Evolutionary conservation across 257 asterid species (phyloP), one percentile per base, ranked within the genome.

Genomic region (Penstemon newberryi): DNA sequence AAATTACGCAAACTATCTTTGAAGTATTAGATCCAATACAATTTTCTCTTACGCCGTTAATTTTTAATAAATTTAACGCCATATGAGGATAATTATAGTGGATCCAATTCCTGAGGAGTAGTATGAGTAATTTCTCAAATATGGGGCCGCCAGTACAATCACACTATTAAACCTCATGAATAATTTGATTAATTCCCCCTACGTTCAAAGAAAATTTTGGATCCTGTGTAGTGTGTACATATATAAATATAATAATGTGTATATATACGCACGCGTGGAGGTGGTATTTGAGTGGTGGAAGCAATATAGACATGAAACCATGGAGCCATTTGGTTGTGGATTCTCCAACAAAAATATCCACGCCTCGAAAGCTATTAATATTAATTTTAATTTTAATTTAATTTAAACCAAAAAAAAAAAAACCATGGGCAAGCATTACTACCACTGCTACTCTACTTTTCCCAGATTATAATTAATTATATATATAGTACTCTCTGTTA

Each of bases 291-390:
- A 75, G 83, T 71, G 77, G 78, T 67, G 73, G 78, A 79, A 64
- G 77, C 59, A 80, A 76, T 66, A 71, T 71, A 78, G 66, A 60
- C 69, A 75, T 59, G 36, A 76, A 72, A 8, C 70, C 37, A 70
- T 75, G 81, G 83, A 76, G 81, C 86, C 78, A 79, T 53, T 62
- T 69, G 83, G 69, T 70, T 73, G 80, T 82, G 80, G 86, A 82
- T 82, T 82, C 84, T 78, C 86, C 86, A 82, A 82, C 86, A 76
- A 73, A 70, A 63, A 52, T 41, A 66, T 46, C 74, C 86, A 82
- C 86, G 86, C 86, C 75, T 78, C 56, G 42, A 82, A 78, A 82
- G 86, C 59, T 44, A 41, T 4, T 5, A 1, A 19, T 41, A 7
- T 38, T 37, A 1, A 33, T 8, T 8, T 36, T 56, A 41, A 12